Percentiles rank a stretch among this genome's conserved stretches.
Evolutionary conservation across 2,329 filamentous ascomycete genomes (phyloP).

Genomic region (Dactylellina sp.): DNA sequence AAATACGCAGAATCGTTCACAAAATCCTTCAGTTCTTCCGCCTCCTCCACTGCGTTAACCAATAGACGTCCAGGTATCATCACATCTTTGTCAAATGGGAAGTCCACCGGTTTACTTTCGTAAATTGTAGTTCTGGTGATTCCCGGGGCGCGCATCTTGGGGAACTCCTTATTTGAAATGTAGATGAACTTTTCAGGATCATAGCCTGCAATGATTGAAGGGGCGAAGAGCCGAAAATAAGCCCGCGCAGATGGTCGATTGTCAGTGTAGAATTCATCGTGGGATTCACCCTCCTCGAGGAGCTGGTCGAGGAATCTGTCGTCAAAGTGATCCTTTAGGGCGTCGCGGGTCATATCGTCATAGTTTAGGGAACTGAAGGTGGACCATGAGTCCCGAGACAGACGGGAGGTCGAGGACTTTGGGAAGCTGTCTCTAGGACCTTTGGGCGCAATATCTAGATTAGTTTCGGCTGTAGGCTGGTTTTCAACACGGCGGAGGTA

Average conservation of each 20-base stretch:
- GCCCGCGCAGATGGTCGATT: slow-evolving; percentile 24
- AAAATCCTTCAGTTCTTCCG: slow-evolving; percentile 47
- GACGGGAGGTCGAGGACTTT: neutral
- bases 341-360: slow-evolving; percentile 36
- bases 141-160: slow-evolving; percentile 38
- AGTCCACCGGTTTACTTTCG: slow-evolving; percentile 26
- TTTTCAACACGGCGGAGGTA: slow-evolving; percentile 19
- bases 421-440: no score
- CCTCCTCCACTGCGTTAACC: slow-evolving; percentile 39
- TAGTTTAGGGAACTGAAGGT: slow-evolving; percentile 44
- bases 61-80: slow-evolving; percentile 32
- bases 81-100: slow-evolving; percentile 30
- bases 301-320: slow-evolving; percentile 21
- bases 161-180: slow-evolving; percentile 24
- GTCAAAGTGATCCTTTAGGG: slow-evolving; percentile 17
- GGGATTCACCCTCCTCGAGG: slow-evolving; percentile 17
- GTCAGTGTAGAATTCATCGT: slow-evolving; percentile 43
- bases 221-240: slow-evolving; percentile 45
- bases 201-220: slow-evolving; percentile 35
- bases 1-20: slow-evolving; percentile 40
- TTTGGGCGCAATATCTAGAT: no score
- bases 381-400: slow-evolving; percentile 8
- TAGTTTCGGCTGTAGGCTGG: neutral
- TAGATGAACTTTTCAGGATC: slow-evolving; percentile 50
- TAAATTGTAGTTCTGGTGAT: slow-evolving; percentile 39